Conservation (phyloP, 441 rosid genomes). For the Cnidoscolus chayamansa region DNA sequence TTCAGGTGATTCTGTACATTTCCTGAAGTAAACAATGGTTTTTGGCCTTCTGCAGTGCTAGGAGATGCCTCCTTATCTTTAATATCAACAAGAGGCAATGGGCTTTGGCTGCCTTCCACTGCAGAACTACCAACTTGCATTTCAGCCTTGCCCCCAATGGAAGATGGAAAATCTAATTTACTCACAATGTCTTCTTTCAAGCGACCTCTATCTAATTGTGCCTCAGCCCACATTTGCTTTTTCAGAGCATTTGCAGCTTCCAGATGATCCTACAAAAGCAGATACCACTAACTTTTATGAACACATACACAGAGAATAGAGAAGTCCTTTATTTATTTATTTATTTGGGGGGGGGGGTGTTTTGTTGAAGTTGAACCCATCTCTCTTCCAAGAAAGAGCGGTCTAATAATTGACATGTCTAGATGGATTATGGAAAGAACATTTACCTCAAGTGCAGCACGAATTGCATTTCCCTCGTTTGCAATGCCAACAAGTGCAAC, state of each 20-base stretch:
- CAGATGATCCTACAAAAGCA: constrained; percentile 72
- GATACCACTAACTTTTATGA: constrained; percentile 27
- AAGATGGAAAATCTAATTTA: constrained; percentile 52
- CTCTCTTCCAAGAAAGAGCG: too few species aligned
- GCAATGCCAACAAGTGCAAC: constrained; percentile 79
- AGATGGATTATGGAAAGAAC: constrained; percentile 18
- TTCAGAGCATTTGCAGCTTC: constrained; percentile 70
- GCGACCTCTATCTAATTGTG: constrained; percentile 82
- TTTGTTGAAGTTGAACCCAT: too few species aligned
- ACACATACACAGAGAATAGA: background rate
- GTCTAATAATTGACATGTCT: background rate
- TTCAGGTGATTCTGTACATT: constrained; percentile 39
- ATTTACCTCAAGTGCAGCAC: constrained; percentile 86
- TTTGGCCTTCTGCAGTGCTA: constrained; percentile 49
- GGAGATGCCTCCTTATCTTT: constrained; percentile 49
- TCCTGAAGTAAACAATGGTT: constrained; percentile 42
- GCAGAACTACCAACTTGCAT: constrained; percentile 34
- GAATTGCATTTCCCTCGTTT: constrained; percentile 90
- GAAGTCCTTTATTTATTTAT: too few species aligned
- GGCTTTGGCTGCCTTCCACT: constrained; percentile 53
- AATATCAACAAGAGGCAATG: constrained; percentile 41
- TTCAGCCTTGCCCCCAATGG: constrained; percentile 49
- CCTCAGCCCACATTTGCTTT: constrained; percentile 78
- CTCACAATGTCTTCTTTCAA: constrained; percentile 64
- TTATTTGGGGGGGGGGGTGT: too few species aligned